Conservation (phyloP, 257 asterid genomes). For the Lavandula angustifolia region DNA sequence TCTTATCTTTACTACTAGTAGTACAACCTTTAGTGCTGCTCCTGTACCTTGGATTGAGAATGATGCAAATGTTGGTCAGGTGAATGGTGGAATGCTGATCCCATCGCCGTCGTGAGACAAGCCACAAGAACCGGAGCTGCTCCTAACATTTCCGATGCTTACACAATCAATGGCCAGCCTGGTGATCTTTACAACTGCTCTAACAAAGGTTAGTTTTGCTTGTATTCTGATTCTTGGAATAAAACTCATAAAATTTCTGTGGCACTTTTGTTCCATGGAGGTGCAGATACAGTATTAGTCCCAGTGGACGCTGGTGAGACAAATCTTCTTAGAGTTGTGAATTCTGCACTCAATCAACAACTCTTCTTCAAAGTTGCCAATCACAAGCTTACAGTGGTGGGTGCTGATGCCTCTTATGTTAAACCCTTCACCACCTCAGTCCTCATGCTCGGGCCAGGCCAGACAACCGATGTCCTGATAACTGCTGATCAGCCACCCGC, state of each 20-base stretch:
- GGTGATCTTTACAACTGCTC: conserved; percentile 69
- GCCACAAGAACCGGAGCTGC: conserved; percentile 68
- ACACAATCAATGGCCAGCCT: conserved; percentile 71
- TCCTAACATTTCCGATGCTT: conserved; percentile 76
- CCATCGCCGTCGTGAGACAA: conserved; percentile 51
- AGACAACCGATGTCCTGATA: conserved; percentile 79
- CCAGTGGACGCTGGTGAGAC: conserved; percentile 51
- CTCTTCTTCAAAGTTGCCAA: conserved; percentile 64
- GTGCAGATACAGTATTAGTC: conserved; percentile 46
- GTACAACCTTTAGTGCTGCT: too few species aligned
- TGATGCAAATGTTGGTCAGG: conserved; percentile 41
- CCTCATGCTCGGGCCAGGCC: conserved; percentile 94
- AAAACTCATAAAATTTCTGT: too few species aligned
- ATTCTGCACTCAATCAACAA: conserved; percentile 71
- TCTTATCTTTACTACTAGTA: too few species aligned
- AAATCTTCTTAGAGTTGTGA: conserved; percentile 55
- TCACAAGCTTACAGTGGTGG: conserved; percentile 69
- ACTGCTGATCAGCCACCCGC: conserved; percentile 68
- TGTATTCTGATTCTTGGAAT: background rate
- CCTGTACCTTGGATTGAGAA: too few species aligned
- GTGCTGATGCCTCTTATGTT: conserved; percentile 80
- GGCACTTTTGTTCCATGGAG: too few species aligned
- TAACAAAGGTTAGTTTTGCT: conserved; percentile 38
- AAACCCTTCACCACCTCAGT: conserved; percentile 77
- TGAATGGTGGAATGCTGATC: conserved; percentile 81